Evolutionary conservation across 169 alveolate genomes (phyloP), one percentile per base, ranked within the genome.

Genomic region (Eimeria praecox): DNA sequence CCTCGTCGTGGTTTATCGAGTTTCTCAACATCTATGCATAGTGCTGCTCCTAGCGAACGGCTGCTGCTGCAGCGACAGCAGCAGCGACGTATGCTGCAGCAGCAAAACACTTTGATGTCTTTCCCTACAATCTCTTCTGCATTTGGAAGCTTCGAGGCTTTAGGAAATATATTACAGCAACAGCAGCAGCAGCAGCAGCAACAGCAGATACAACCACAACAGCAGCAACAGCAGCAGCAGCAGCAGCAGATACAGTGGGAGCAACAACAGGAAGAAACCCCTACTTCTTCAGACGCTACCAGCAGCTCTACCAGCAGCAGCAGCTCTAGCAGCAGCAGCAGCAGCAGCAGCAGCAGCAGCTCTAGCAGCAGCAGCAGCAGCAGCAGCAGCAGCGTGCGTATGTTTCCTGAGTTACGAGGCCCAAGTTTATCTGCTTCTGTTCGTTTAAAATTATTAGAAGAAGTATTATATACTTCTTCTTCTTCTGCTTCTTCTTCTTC

Each of bases 21-120:
- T 10, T 18, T 69, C 30, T 69, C 82, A 24, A 18, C 82, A 14
- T 14, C 82, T 18, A 9, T 69, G 33, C 82, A n/a, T 24, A 33
- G n/a, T n/a, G n/a, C 94, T 42, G 94, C 94, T 40, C 94, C 94
- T 16, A n/a, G 49, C 30, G 94, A 89, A 46, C 71, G 64, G 44
- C 94, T 89, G 5, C 69, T 89, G 3, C 86, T 56, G 64, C 94
- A 89, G 94, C 94, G 94, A 49, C 94, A n/a, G n/a, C n/a, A n/a
- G n/a, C n/a, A n/a, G n/a, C n/a, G n/a, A n/a, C n/a, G n/a, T n/a
- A n/a, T n/a, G 42, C 10, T 24, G 83, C 88, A 77, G 88, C 62
- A 77, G 54, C 82, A 18, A 14, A 10, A 16, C 82, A 69, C 82
- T 16, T 38, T 69, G 16, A 69, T 27, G 40, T 69, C 82, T 16